These are phyloP conservation scores for Xerocomellus intermedius DNA, from an alignment of 768 basidiomycete genomes.

Conservation along the genomic window DNA sequence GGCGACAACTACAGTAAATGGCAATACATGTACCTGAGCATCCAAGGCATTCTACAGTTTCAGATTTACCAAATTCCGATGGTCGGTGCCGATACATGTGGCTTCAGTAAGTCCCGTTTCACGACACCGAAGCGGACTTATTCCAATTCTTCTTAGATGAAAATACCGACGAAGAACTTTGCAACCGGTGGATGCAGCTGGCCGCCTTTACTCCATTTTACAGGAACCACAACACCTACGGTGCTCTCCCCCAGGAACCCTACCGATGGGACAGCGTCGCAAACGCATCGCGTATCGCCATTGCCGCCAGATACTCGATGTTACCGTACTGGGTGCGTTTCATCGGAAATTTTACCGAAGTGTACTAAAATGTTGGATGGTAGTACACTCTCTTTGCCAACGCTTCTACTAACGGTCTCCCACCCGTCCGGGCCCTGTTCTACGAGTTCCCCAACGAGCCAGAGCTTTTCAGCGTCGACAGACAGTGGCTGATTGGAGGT, in stretches of 20 bases:
- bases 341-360: not conserved
- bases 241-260: conserved; percentile 74
- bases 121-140: not conserved
- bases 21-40: conserved; percentile 66
- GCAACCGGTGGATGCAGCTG: conserved; percentile 86
- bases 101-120: conserved; percentile 25
- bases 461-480: conserved; percentile 57
- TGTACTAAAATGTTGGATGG: not conserved
- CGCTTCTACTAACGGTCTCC: conserved; percentile 60
- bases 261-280: conserved; percentile 82
- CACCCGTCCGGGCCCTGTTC: conserved; percentile 73
- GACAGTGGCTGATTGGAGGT: conserved; percentile 70
- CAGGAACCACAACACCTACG: conserved; percentile 70
- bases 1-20: conserved; percentile 79
- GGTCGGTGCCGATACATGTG: conserved; percentile 72
- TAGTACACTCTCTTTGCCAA: conserved; percentile 76
- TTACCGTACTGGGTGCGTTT: conserved; percentile 74
- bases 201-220: conserved; percentile 81
- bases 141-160: conserved; percentile 27
- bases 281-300: conserved; percentile 67
- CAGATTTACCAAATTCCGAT: conserved; percentile 82
- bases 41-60: conserved; percentile 79
- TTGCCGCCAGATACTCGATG: conserved; percentile 66
- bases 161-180: conserved; percentile 79
- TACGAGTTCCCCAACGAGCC: conserved; percentile 75